These are phyloP conservation scores for Fagus crenata DNA, from an alignment of 306 rosid species.

Conservation along the genomic window DNA sequence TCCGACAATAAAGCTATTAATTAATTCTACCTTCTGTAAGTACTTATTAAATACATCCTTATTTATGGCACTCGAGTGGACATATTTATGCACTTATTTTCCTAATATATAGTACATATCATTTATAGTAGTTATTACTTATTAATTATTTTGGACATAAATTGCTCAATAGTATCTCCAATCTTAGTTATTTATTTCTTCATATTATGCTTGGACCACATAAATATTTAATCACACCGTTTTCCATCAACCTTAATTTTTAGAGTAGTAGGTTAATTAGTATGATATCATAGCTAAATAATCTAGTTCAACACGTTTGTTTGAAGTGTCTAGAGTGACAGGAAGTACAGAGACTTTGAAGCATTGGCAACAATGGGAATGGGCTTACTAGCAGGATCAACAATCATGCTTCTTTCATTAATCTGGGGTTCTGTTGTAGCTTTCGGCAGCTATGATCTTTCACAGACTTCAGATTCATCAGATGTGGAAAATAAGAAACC, in stretches of 20 bases:
- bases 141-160: neutral
- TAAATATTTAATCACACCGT: no score
- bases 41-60: neutral
- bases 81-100: neutral
- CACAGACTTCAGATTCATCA: slow-evolving; percentile 20
- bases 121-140: no score
- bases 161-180: neutral
- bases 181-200: neutral
- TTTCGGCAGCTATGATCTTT: slow-evolving; percentile 40
- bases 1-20: no score
- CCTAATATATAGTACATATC: neutral
- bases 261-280: neutral
- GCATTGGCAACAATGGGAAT: slow-evolving; percentile 29
- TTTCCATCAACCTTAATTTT: no score
- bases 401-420: slow-evolving; percentile 39
- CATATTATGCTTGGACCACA: neutral
- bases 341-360: slow-evolving; percentile 24
- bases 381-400: slow-evolving; percentile 36
- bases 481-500: slow-evolving; percentile 7
- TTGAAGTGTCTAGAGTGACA: slow-evolving; percentile 31
- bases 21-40: no score
- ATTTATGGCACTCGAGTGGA: neutral
- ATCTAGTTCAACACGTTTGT: neutral
- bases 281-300: neutral
- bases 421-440: slow-evolving; percentile 38